Conservation (phyloP, 768 basidiomycete species). For the Boletellus ananiceps region DNA sequence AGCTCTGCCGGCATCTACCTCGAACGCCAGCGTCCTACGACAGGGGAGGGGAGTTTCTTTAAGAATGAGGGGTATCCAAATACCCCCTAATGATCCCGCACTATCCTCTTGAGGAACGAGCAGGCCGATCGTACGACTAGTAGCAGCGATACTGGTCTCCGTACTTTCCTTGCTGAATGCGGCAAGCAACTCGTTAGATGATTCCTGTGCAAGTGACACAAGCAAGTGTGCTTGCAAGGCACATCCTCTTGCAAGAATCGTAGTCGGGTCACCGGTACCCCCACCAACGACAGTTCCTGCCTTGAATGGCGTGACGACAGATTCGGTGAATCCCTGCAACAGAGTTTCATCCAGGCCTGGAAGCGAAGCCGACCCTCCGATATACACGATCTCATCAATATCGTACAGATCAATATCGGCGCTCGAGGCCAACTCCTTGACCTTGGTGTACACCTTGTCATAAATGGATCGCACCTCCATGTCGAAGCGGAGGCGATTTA, state of each 20-base stretch:
- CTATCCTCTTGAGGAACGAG: slow-evolving; percentile 51
- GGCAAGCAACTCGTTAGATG: slow-evolving; percentile 46
- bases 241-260: slow-evolving; percentile 71
- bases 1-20: slow-evolving; percentile 45
- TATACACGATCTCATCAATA: slow-evolving; percentile 76
- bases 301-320: slow-evolving; percentile 60
- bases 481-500: slow-evolving; percentile 55
- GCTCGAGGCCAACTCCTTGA: slow-evolving; percentile 47
- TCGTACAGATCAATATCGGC: slow-evolving; percentile 58
- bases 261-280: slow-evolving; percentile 72
- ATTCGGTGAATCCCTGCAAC: slow-evolving; percentile 52
- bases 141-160: slow-evolving; percentile 47
- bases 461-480: slow-evolving; percentile 61
- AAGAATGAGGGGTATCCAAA: slow-evolving; percentile 62
- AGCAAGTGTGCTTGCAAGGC: slow-evolving; percentile 70
- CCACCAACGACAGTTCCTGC: slow-evolving; percentile 66
- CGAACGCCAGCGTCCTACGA: slow-evolving; percentile 54
- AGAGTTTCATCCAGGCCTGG: slow-evolving; percentile 69
- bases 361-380: slow-evolving; percentile 69
- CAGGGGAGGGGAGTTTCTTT: slow-evolving; percentile 71
- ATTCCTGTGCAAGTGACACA: slow-evolving; percentile 41
- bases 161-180: slow-evolving; percentile 46
- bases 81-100: slow-evolving; percentile 47
- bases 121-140: slow-evolving; percentile 58
- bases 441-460: slow-evolving; percentile 46